Evolutionary conservation across 768 basidiomycete genomes (phyloP).

Genomic region (Naganishia antarctica): DNA sequence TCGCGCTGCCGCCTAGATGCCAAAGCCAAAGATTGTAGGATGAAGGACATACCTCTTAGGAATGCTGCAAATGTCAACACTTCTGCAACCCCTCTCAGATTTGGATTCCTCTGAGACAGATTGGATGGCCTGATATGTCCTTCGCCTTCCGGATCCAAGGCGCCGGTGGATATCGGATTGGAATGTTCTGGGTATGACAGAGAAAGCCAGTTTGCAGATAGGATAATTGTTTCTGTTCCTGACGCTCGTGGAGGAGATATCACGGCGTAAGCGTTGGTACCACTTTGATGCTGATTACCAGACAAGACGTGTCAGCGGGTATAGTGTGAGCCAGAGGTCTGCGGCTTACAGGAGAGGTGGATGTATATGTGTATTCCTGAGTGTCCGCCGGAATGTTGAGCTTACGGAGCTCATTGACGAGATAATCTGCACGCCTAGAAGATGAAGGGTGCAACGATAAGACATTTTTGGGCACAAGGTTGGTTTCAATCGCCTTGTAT

Average conservation of each 20-base stretch:
- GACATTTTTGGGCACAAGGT: not conserved
- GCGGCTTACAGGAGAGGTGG: slow-evolving; percentile 48
- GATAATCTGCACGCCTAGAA: not conserved
- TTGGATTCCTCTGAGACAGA: slow-evolving; percentile 57
- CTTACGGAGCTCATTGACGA: not conserved
- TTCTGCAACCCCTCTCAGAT: slow-evolving; percentile 80
- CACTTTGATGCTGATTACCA: slow-evolving; percentile 40
- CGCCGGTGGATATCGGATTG: not conserved
- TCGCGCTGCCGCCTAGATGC: too few species aligned
- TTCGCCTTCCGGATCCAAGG: not conserved
- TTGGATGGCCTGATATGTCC: slow-evolving; percentile 34
- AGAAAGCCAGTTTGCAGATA: slow-evolving; percentile 77
- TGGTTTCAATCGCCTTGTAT: not conserved
- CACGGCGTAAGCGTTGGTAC: slow-evolving; percentile 77
- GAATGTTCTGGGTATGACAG: not conserved
- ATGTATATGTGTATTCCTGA: slow-evolving; percentile 9
- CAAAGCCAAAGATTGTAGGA: not conserved
- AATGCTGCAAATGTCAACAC: slow-evolving; percentile 78
- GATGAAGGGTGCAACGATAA: too few species aligned
- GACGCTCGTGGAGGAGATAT: slow-evolving; percentile 79
- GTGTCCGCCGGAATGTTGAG: slow-evolving; percentile 2
- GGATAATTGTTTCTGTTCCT: slow-evolving; percentile 86
- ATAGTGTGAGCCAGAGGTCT: slow-evolving; percentile 60
- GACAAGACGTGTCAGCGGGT: slow-evolving; percentile 44
- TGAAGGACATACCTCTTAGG: slow-evolving; percentile 62